Conservation (phyloP, 2,329 filamentous ascomycete genomes). For the Xylaria sp. region DNA sequence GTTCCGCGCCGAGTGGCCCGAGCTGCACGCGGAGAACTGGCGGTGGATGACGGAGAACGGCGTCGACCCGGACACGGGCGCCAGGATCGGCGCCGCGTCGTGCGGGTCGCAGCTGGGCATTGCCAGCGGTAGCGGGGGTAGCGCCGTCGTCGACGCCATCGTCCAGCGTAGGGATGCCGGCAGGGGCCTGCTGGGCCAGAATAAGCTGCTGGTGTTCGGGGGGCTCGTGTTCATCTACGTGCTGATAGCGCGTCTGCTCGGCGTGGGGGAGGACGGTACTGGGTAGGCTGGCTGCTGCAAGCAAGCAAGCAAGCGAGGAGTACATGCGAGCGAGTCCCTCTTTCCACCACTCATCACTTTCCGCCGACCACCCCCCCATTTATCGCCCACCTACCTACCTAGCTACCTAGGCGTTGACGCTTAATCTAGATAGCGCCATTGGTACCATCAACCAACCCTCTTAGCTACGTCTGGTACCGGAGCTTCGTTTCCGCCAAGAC, state of each 20-base stretch:
- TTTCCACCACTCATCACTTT: too few relatives aligned
- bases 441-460: too few relatives aligned
- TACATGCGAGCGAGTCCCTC: too few relatives aligned
- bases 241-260: slow-evolving; percentile 74
- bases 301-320: too few relatives aligned
- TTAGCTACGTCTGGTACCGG: not conserved
- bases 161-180: slow-evolving; percentile 78
- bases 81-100: slow-evolving; percentile 53
- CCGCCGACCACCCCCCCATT: too few relatives aligned
- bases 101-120: slow-evolving; percentile 62
- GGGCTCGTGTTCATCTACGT: slow-evolving; percentile 80
- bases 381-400: too few relatives aligned
- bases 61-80: slow-evolving; percentile 77
- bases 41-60: slow-evolving; percentile 85
- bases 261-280: slow-evolving; percentile 54
- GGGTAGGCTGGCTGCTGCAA: too few relatives aligned
- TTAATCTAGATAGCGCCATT: too few relatives aligned
- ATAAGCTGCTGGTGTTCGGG: slow-evolving; percentile 76
- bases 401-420: too few relatives aligned
- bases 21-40: slow-evolving; percentile 87
- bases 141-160: slow-evolving; percentile 75
- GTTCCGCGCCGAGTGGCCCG: slow-evolving; percentile 87
- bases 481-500: not conserved
- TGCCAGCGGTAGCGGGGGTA: slow-evolving; percentile 64
- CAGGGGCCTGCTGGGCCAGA: slow-evolving; percentile 77